phyloP scores from a whole-genome alignment of 805 yeast species.

The Debaryomyces maramus region DNA sequence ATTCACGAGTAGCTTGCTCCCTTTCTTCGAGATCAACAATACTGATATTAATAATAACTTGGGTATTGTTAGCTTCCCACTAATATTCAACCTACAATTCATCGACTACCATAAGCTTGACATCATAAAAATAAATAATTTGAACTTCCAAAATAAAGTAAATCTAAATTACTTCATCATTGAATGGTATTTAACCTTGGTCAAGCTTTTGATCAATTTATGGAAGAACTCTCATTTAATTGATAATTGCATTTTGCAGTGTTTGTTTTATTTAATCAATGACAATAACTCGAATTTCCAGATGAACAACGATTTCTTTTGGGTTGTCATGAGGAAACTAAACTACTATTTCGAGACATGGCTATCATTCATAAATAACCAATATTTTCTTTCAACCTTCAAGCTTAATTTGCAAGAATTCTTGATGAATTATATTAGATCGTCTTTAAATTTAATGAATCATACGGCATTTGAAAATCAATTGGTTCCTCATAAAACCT shows the following conservation, averaged over 20 bases:
- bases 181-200: conserved; percentile 47
- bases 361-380: conserved; percentile 18
- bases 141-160: conserved; percentile 18
- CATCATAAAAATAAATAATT: not conserved
- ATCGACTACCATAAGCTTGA: not conserved
- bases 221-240: conserved; percentile 9
- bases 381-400: not conserved
- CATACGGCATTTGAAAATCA: not conserved
- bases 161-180: conserved; percentile 34
- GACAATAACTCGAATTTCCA: conserved; percentile 15
- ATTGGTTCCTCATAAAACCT: not conserved
- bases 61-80: conserved; percentile 52
- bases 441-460: not conserved
- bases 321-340: conserved; percentile 22
- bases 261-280: conserved; percentile 21
- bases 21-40: conserved; percentile 13
- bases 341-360: conserved; percentile 26
- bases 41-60: conserved; percentile 47
- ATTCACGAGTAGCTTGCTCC: conserved; percentile 17
- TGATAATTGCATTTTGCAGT: conserved; percentile 30
- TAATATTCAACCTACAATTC: conserved; percentile 35
- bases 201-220: conserved; percentile 38
- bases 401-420: not conserved
- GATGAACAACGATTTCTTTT: conserved; percentile 27
- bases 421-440: not conserved